These are phyloP conservation scores for Suhomyces sp. DNA, from an alignment of 805 yeast species.

Conservation along the genomic window DNA sequence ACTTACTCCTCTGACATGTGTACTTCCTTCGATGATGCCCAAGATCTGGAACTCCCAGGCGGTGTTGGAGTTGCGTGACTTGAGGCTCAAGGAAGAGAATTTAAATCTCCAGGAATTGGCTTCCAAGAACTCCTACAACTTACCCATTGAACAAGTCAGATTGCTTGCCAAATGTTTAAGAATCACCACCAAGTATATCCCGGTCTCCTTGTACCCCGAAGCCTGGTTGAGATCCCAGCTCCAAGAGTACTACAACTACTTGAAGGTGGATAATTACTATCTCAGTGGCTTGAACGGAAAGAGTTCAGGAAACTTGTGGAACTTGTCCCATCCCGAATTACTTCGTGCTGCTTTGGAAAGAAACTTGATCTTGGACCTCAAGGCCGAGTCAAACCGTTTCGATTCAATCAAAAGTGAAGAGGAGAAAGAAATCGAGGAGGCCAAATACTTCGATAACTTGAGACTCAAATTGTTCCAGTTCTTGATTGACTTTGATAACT, in stretches of 20 bases:
- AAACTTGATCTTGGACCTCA: slow-evolving; percentile 45
- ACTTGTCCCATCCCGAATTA: slow-evolving; percentile 49
- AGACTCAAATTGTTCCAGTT: slow-evolving; percentile 41
- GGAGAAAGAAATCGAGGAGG: slow-evolving; percentile 11
- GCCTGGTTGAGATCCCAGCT: slow-evolving; percentile 35
- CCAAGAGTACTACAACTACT: slow-evolving; percentile 40
- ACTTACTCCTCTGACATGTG: slow-evolving; percentile 58
- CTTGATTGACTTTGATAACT: slow-evolving; percentile 39
- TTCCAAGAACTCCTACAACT: slow-evolving; percentile 46
- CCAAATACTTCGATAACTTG: slow-evolving; percentile 24
- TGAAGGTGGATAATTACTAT: slow-evolving; percentile 54
- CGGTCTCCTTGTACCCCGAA: slow-evolving; percentile 38
- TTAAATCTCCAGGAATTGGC: not conserved
- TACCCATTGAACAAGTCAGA: slow-evolving; percentile 40
- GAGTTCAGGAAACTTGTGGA: slow-evolving; percentile 41
- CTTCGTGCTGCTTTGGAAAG: slow-evolving; percentile 56
- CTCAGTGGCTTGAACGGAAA: slow-evolving; percentile 34
- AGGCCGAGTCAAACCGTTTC: slow-evolving; percentile 18
- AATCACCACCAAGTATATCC: slow-evolving; percentile 41
- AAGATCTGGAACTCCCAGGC: slow-evolving; percentile 28
- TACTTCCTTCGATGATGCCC: slow-evolving; percentile 47
- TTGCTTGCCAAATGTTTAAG: slow-evolving; percentile 35
- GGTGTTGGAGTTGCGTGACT: slow-evolving; percentile 13
- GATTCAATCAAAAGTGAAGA: slow-evolving; percentile 20
- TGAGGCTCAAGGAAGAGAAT: slow-evolving; percentile 16